Conservation (phyloP, 2,329 filamentous ascomycete genomes). For the Talaromyces islandicus region DNA sequence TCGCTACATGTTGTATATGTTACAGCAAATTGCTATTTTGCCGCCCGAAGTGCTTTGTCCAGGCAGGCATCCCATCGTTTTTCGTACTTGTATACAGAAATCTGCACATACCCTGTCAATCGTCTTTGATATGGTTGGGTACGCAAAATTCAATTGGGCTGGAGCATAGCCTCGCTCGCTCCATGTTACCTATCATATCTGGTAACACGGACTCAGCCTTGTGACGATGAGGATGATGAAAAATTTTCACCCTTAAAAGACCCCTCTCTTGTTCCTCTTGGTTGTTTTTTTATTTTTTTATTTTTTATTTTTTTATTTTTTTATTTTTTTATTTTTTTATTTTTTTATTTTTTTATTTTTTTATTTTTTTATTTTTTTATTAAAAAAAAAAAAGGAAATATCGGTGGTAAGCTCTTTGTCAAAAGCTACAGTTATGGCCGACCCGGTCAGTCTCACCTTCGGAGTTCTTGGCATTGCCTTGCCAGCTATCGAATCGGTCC, state of each 20-base stretch:
- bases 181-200: background rate
- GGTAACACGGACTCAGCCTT: background rate
- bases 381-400: too few species aligned
- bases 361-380: too few species aligned
- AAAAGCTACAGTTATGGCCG: background rate
- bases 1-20: background rate
- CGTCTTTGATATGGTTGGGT: background rate
- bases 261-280: background rate
- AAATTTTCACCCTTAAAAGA: background rate
- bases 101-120: background rate
- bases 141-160: background rate
- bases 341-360: too few species aligned
- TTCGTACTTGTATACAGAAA: background rate
- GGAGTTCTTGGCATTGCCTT: background rate
- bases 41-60: background rate
- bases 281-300: too few species aligned
- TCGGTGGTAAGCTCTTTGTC: too few species aligned
- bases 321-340: too few species aligned
- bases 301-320: too few species aligned
- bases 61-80: background rate
- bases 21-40: background rate
- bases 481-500: background rate
- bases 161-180: background rate
- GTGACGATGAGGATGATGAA: background rate
- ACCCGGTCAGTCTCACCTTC: background rate